Evolutionary conservation across 768 basidiomycete species (phyloP), one percentile per base, ranked within the genome.

Genomic region (Thelephora aurantiotincta): DNA sequence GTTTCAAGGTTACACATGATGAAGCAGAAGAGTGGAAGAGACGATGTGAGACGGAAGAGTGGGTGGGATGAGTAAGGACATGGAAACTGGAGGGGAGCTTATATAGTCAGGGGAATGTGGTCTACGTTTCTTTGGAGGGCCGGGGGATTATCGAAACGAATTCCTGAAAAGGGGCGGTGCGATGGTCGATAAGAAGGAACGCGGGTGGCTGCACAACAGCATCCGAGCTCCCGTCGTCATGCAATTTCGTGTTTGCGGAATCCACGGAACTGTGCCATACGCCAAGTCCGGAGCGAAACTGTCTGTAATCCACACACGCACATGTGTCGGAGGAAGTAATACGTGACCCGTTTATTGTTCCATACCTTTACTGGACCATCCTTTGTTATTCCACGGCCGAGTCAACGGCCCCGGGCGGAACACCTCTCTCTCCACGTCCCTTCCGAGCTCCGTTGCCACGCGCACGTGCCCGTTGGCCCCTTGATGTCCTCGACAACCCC

Each of bases 1-100:
- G 67, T 67, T 44, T 64, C 60, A 53, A 64, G 64, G 50, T 66
- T 60, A 58, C 66, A 67, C 65, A 68, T 68, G 49, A 45, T 49
- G 45, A 37, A 37, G 34, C 30, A 33, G 12, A 14, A 26, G 35
- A 48, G 50, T 48, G 45, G 38, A 33, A 30, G 33, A 42, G 23
- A 35, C 50, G 50, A 35, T 51, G 50, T 47, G 43, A 50, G 37
- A 44, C 51, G 37, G 45, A 42, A 43, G 49, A 26, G 50, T 43
- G 49, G 33, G 50, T 49, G 48, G 51, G 48, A 50, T 35, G 42
- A 52, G 35, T 42, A 41, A 46, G 44, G 53, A 41, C 43, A 20
- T 35, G 49, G 45, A 52, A 48, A 35, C 33, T 26, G 43, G 46
- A 49, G 43, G 52, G 50, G 37, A 23, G 41, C 22, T 47, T 48